Percentiles rank a stretch among this genome's conserved stretches.
Evolutionary conservation across 495 filamentous ascomycete genomes (phyloP).

Genomic region (Massariosphaeria phaeospora): DNA sequence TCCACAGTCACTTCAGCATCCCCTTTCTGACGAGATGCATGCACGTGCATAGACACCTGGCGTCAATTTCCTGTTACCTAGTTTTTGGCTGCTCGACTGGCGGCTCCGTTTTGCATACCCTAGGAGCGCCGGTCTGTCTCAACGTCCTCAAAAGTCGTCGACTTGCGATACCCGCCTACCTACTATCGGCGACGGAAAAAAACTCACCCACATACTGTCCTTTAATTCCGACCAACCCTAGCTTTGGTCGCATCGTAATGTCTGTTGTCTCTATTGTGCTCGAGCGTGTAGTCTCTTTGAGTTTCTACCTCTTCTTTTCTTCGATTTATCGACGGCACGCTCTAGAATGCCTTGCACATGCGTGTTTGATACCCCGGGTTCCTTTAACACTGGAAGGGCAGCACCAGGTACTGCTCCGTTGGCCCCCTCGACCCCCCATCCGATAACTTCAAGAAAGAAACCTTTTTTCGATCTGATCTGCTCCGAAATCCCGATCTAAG

Average conservation of each 20-base stretch:
- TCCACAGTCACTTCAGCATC: conserved; percentile 17
- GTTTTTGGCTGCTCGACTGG: background rate
- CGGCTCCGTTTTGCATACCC: conserved; percentile 17
- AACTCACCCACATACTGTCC: background rate
- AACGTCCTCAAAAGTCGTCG: background rate
- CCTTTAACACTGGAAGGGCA: too few relatives aligned
- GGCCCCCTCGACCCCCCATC: too few relatives aligned
- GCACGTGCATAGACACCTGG: conserved; percentile 8
- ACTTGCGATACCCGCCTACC: background rate
- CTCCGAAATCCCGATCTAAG: too few relatives aligned
- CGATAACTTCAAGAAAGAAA: too few relatives aligned
- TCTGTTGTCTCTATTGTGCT: background rate
- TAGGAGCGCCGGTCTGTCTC: background rate
- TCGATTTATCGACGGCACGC: background rate
- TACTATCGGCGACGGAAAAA: too few relatives aligned
- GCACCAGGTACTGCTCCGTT: too few relatives aligned
- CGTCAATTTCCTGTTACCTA: conserved; percentile 7
- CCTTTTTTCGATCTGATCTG: too few relatives aligned
- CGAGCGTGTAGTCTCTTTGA: background rate
- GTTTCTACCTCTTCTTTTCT: background rate
- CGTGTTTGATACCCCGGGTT: conserved; percentile 1
- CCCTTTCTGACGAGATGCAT: conserved; percentile 2
- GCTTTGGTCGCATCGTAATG: background rate
- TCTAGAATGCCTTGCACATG: background rate
- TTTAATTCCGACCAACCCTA: background rate